Conservation (phyloP, 1,284 basidiomycete species). For the Agroathelia rolfsii region DNA sequence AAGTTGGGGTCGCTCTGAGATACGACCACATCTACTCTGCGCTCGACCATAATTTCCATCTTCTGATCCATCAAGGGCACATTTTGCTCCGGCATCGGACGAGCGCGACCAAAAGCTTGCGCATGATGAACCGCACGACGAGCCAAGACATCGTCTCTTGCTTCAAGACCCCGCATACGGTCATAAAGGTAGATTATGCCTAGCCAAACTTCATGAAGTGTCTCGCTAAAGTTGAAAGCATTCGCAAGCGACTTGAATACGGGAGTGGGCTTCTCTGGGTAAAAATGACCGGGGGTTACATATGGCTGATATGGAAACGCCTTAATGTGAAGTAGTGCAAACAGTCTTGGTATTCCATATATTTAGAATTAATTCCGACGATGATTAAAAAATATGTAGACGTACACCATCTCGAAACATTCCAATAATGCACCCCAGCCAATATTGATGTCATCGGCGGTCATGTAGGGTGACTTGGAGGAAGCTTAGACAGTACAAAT, state of each 20-base stretch:
- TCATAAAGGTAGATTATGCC: slow-evolving; percentile 47
- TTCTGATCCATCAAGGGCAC: too few relatives aligned
- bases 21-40: too few relatives aligned
- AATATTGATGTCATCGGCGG: slow-evolving; percentile 65
- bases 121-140: slow-evolving; percentile 39
- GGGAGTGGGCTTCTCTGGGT: slow-evolving; percentile 29
- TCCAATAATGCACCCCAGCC: slow-evolving; percentile 63
- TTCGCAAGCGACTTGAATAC: slow-evolving; percentile 47
- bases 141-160: slow-evolving; percentile 36
- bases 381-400: slow-evolving; percentile 9
- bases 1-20: too few relatives aligned
- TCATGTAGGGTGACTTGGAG: slow-evolving; percentile 56
- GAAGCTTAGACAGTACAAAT: slow-evolving; percentile 3
- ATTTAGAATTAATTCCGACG: slow-evolving; percentile 7
- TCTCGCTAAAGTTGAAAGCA: slow-evolving; percentile 60
- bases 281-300: slow-evolving; percentile 20
- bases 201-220: slow-evolving; percentile 45
- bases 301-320: slow-evolving; percentile 71
- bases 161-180: slow-evolving; percentile 36
- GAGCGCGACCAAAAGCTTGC: slow-evolving; percentile 35
- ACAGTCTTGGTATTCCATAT: too few relatives aligned
- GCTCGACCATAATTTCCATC: too few relatives aligned
- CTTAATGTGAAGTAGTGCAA: slow-evolving; percentile 63
- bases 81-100: too few relatives aligned
- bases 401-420: slow-evolving; percentile 71